Conservation (phyloP, 805 yeast species). For the Saturnispora halmiae region DNA sequence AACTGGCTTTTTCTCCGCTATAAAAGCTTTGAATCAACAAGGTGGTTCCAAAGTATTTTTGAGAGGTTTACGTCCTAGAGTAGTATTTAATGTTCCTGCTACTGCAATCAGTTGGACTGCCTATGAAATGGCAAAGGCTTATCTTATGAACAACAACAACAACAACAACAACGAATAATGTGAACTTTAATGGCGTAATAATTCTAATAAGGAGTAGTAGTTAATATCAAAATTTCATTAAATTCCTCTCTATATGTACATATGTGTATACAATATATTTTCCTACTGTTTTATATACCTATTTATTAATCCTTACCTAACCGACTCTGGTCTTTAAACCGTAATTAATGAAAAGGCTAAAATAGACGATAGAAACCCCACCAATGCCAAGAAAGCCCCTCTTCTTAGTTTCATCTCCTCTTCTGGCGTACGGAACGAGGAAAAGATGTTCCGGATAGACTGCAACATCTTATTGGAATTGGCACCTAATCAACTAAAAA, state of each 20-base stretch:
- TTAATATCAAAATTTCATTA: neutral
- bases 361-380: constrained; percentile 76
- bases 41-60: constrained; percentile 62
- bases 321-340: neutral
- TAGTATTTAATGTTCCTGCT: constrained; percentile 86
- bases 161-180: neutral
- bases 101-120: constrained; percentile 98
- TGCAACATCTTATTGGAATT: too few relatives aligned
- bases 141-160: constrained; percentile 18
- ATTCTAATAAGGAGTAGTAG: too few relatives aligned
- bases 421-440: constrained; percentile 77
- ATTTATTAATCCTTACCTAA: too few relatives aligned
- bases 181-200: too few relatives aligned
- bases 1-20: constrained; percentile 63
- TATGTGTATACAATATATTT: neutral
- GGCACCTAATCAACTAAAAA: too few relatives aligned
- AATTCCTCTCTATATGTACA: neutral
- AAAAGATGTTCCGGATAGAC: constrained; percentile 67
- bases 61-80: constrained; percentile 84
- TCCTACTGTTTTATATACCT: neutral
- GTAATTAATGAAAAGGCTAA: constrained; percentile 64
- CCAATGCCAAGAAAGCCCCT: constrained; percentile 64
- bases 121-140: constrained; percentile 90
- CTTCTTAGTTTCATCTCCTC: constrained; percentile 74
- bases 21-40: constrained; percentile 49